Evolutionary conservation across 495 filamentous ascomycete species (phyloP), one percentile per base, ranked within the genome.

Genomic region (Xylona heveae): DNA sequence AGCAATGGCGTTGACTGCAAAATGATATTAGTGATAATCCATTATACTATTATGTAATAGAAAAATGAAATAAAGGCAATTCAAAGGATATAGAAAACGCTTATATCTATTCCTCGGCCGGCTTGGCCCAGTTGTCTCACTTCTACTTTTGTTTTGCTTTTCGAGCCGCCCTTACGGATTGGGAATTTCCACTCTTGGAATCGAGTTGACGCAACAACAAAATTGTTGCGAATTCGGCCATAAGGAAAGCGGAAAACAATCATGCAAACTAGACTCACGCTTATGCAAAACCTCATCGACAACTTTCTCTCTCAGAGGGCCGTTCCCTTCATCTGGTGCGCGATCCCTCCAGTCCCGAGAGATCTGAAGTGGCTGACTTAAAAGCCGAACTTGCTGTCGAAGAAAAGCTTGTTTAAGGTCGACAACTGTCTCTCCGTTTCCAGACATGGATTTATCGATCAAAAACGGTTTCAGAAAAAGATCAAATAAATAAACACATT

Each of bases 361-460:
- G 1, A 69, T 66, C 4, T 55, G 42, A 19, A 78, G 57, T 4
- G 55, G 50, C 31, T 62, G 57, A 1, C 62, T 64, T 21, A 80
- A 55, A 28, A 69, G 61, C 6, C 68, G 68, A 14, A 72, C 61
- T 42, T 80, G 74, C 16, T 56, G 46, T 28, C 62, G 47, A 17
- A 79, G 59, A 41, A 78, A 79, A 39, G 56, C 47, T 10, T 68
- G 64, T 43, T 80, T 80, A 37, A 73, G 48, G 36, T 66, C 56
- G 31, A 67, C 53, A 36, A 78, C 60, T 14, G 71, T 62, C 6
- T 23, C 18, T 24, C 25, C 31, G n/a, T n/a, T n/a, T n/a, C n/a
- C n/a, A n/a, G n/a, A n/a, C n/a, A n/a, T n/a, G n/a, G n/a, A n/a
- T n/a, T n/a, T n/a, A n/a, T n/a, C n/a, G n/a, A n/a, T n/a, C n/a